Evolutionary conservation across 371 early-diverging fungal species (phyloP).

Genomic region (Chytridiales sp.): DNA sequence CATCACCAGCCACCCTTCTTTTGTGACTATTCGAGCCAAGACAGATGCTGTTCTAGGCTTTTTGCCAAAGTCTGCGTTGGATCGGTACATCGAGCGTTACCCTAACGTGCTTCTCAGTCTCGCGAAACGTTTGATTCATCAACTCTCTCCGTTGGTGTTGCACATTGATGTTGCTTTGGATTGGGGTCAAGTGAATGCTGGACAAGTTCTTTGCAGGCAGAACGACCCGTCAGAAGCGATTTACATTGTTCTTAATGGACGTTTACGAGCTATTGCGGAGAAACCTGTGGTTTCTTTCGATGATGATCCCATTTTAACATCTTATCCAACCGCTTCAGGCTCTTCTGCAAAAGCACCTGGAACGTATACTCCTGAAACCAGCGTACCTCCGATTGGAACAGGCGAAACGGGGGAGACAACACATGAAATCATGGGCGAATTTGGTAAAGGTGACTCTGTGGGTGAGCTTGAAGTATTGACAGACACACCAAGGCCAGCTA

Average conservation of each 20-base stretch:
- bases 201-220: slow-evolving; percentile 87
- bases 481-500: slow-evolving; percentile 75
- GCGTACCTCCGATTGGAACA: background rate
- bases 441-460: slow-evolving; percentile 90
- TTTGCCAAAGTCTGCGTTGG: slow-evolving; percentile 75
- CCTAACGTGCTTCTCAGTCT: slow-evolving; percentile 81
- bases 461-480: slow-evolving; percentile 95
- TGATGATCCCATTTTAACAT: background rate
- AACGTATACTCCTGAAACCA: background rate
- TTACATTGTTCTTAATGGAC: slow-evolving; percentile 91
- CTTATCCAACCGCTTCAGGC: background rate
- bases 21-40: slow-evolving; percentile 78
- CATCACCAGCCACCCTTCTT: slow-evolving; percentile 82
- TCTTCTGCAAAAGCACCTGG: background rate
- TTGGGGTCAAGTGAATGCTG: slow-evolving; percentile 91
- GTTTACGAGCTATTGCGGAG: slow-evolving; percentile 81
- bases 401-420: background rate
- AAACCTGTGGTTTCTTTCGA: slow-evolving; percentile 4
- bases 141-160: slow-evolving; percentile 77
- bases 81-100: slow-evolving; percentile 79
- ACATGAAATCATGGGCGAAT: slow-evolving; percentile 81
- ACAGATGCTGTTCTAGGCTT: slow-evolving; percentile 83
- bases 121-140: slow-evolving; percentile 80
- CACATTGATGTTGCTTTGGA: slow-evolving; percentile 95
- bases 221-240: slow-evolving; percentile 84